These are phyloP conservation scores for Diaporthe amygdali DNA, from an alignment of 2,329 filamentous ascomycete species.

Conservation along the genomic window DNA sequence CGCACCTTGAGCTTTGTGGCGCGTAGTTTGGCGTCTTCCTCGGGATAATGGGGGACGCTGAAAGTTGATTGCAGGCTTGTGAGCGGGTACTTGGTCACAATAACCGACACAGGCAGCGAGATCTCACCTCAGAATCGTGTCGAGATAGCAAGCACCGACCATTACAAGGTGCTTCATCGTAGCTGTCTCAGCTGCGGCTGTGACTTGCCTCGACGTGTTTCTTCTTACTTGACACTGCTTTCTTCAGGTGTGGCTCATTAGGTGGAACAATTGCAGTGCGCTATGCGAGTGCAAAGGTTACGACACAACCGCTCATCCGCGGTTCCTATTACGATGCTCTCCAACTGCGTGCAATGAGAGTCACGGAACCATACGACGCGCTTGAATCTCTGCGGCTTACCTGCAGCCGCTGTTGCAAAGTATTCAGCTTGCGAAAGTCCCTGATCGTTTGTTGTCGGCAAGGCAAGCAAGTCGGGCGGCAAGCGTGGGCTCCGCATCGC, in stretches of 20 bases:
- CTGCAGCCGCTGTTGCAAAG: neutral
- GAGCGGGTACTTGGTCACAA: neutral
- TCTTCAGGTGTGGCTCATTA: neutral
- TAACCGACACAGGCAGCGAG: neutral
- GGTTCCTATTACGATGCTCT: neutral
- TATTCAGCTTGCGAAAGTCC: neutral
- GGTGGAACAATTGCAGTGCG: neutral
- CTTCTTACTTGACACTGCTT: neutral
- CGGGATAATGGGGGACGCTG: slow-evolving; percentile 70
- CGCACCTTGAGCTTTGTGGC: slow-evolving; percentile 63
- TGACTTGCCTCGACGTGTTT: neutral
- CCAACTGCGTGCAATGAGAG: neutral
- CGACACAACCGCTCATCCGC: neutral
- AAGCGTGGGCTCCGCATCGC: neutral
- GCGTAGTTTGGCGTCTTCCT: slow-evolving; percentile 75
- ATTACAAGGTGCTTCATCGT: slow-evolving; percentile 57
- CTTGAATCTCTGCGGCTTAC: neutral
- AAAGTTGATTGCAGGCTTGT: neutral
- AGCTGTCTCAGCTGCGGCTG: neutral
- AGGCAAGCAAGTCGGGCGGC: neutral
- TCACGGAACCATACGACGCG: neutral
- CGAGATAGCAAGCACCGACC: slow-evolving; percentile 72
- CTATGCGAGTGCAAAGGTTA: neutral
- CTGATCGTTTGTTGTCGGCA: neutral
- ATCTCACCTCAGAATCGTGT: slow-evolving; percentile 70